phyloP scores from a whole-genome alignment of 345 rosid species.

The Brassica nigra region DNA sequence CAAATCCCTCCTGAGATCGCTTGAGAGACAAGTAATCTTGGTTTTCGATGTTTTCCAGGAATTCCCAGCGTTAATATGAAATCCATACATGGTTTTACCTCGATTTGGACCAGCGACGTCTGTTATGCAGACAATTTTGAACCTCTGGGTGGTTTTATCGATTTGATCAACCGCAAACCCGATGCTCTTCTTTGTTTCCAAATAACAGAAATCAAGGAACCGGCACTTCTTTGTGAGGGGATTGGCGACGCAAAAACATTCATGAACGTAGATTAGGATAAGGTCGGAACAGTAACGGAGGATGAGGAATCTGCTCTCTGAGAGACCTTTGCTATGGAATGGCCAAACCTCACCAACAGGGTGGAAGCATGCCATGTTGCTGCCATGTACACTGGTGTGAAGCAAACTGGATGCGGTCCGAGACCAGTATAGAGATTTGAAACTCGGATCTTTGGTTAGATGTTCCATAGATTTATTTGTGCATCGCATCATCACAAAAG shows the following conservation, averaged over 20 bases:
- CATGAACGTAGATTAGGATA: neutral
- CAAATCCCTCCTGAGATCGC: neutral
- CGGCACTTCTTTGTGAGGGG: constrained; percentile 10
- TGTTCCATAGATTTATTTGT: neutral
- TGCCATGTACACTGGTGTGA: neutral
- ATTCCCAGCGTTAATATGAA: neutral
- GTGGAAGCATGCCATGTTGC: neutral
- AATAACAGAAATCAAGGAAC: neutral
- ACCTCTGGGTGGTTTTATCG: neutral
- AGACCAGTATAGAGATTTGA: neutral
- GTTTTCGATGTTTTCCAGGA: constrained; percentile 14
- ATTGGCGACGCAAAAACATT: constrained; percentile 6
- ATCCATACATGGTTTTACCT: neutral
- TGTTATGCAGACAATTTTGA: neutral
- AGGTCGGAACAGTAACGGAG: constrained; percentile 2
- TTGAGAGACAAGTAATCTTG: neutral
- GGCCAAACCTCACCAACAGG: neutral
- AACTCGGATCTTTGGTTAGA: neutral
- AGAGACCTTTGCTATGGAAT: neutral
- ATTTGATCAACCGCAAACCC: constrained; percentile 17
- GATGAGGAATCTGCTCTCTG: neutral
- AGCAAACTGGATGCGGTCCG: neutral
- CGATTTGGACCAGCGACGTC: neutral
- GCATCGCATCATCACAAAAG: neutral
- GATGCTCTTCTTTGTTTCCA: neutral